Conservation (phyloP, 169 alveolate genomes). For the Eimeria sp. region DNA sequence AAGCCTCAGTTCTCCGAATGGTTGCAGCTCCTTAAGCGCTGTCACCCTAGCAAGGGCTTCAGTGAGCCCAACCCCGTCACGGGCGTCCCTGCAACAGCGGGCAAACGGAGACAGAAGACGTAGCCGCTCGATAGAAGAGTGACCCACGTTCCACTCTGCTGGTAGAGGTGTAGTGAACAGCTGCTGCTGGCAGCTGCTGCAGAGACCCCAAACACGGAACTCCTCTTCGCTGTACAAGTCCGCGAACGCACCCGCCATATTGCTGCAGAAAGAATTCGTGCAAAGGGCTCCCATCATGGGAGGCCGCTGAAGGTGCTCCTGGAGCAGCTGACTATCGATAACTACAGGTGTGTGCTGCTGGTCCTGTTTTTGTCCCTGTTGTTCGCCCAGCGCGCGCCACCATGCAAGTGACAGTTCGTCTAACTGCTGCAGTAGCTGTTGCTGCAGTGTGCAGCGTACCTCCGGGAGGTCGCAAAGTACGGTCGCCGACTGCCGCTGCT, state of each 20-base stretch:
- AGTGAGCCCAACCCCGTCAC: background rate
- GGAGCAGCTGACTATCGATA: slow-evolving; percentile 36
- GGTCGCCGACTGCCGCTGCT: background rate
- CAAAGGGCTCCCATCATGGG: slow-evolving; percentile 64
- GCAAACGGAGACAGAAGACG: slow-evolving; percentile 37
- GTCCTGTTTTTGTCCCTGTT: slow-evolving; percentile 8
- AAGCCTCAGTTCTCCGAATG: slow-evolving; percentile 72
- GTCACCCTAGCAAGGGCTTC: slow-evolving; percentile 60
- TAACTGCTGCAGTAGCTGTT: slow-evolving; percentile 60
- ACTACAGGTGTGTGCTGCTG: slow-evolving; percentile 13
- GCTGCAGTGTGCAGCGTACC: slow-evolving; percentile 24
- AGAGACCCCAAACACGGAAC: slow-evolving; percentile 81
- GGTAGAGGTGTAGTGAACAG: slow-evolving; percentile 70
- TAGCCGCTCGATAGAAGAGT: background rate
- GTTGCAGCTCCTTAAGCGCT: background rate
- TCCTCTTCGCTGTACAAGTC: slow-evolving; percentile 81
- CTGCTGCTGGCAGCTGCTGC: slow-evolving; percentile 73
- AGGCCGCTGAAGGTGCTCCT: background rate
- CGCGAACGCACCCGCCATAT: slow-evolving; percentile 24
- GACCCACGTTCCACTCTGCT: background rate
- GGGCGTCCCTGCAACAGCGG: background rate
- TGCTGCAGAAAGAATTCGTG: slow-evolving; percentile 73
- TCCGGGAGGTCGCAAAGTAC: background rate
- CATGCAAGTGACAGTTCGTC: slow-evolving; percentile 51
- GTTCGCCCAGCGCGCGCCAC: slow-evolving; percentile 43